Percentiles rank a stretch among this genome's conserved stretches.
phyloP scores from a whole-genome alignment of 2,329 filamentous ascomycete genomes.

The Curvularia eragrostidis region DNA sequence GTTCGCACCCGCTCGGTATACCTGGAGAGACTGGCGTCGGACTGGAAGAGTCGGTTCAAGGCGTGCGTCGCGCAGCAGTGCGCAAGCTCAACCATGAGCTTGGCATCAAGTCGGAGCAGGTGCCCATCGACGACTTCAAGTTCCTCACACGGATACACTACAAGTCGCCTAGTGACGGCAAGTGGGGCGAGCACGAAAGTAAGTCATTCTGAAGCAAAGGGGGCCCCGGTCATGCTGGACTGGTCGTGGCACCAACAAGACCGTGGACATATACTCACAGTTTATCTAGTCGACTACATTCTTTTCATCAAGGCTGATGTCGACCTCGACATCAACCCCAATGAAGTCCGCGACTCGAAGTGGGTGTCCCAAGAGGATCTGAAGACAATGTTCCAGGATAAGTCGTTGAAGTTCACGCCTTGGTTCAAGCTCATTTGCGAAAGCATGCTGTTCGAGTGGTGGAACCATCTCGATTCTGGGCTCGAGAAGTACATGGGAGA shows the following conservation, averaged over 20 bases:
- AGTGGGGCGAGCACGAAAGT: conserved; percentile 99
- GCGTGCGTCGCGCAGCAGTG: conserved; percentile 90
- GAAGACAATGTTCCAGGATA: conserved; percentile 83
- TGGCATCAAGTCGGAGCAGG: conserved; percentile 86
- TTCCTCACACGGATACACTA: conserved; percentile 98
- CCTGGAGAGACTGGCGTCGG: conserved; percentile 88
- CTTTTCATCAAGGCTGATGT: conserved; percentile 92
- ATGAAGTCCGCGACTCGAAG: conserved; percentile 84
- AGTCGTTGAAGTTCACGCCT: conserved; percentile 84
- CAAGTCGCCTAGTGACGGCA: conserved; percentile 93
- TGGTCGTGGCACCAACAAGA: neutral
- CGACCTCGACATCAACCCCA: conserved; percentile 79
- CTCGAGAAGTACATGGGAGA: conserved; percentile 88
- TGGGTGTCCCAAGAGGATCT: conserved; percentile 85
- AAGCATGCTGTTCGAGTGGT: conserved; percentile 98
- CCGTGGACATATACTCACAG: conserved; percentile 28
- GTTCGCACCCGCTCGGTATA: conserved; percentile 92
- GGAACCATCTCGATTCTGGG: conserved; percentile 80
- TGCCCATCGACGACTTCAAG: conserved; percentile 87
- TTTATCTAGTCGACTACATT: conserved; percentile 85
- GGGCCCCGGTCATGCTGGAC: neutral
- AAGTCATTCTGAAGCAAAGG: conserved; percentile 48
- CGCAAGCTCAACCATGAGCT: conserved; percentile 95
- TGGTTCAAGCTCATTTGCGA: conserved; percentile 99
- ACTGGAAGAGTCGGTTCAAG: conserved; percentile 78